Evolutionary conservation across 306 rosid genomes (phyloP), one percentile per base, ranked within the genome.

Genomic region (Vigna angularis): DNA sequence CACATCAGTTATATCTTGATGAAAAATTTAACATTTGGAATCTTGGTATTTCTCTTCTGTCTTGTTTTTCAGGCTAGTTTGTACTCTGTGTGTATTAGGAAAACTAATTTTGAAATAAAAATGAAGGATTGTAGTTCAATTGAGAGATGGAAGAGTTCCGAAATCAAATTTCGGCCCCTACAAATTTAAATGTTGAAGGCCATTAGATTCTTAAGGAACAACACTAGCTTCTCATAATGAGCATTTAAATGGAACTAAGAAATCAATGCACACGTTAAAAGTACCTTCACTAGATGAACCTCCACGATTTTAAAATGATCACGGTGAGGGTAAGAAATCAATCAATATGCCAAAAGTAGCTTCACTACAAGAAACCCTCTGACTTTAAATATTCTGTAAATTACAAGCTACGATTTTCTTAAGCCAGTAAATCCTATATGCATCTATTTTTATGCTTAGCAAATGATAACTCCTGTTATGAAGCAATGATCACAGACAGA

Each of bases 141-240:
- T 45, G 32, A 79, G 45, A 52, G 71, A 28, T 18, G 71, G 15
- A 71, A 59, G 40, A 61, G 34, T 62, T 50, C 48, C 69, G 38
- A 20, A 40, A 40, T 61, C 9, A 16, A 24, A 22, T 67, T 53
- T 74, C 81, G 69, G 47, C 26, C 13, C 24, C 10, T 52, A 75
- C 12, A 64, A 51, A 56, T 51, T 50, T 20, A 57, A 85, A 44
- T 17, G 67, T 40, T 18, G 55, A 49, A 80, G 49, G 48, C 48
- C 50, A 72, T 14, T 65, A 66, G 24, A 66, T 58, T 64, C 75
- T 61, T 40, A 66, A 59, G 79, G 73, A 71, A 64, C 49, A 74
- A 70, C 32, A 70, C 64, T 63, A 38, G 50, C 78, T 64, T 70
- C 45, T 7, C 48, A 36, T 56, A 61, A 47, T 4, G 22, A 32